A percentile compares a stretch with the other conserved stretches of the same genome.
phyloP scores from a whole-genome alignment of 139 green algal genomes.

The Asterochloris erici region DNA sequence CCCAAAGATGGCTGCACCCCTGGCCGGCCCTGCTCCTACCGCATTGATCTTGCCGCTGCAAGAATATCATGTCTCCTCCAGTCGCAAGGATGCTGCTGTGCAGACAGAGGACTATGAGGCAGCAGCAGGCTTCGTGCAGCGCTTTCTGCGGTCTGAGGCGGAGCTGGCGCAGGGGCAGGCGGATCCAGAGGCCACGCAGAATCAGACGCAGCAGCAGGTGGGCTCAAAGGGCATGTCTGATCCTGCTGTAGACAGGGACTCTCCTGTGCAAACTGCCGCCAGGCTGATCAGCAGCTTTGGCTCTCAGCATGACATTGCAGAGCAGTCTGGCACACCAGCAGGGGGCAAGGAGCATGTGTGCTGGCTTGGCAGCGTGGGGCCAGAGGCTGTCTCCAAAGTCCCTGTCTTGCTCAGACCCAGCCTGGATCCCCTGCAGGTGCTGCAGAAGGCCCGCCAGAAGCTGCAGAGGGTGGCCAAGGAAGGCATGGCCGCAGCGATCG shows the following conservation, averaged over 20 bases:
- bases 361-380: too few relatives aligned
- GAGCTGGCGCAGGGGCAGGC: constrained; percentile 27
- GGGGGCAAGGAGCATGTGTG: too few relatives aligned
- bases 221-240: too few relatives aligned
- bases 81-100: constrained; percentile 22
- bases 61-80: not conserved
- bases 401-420: not conserved
- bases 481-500: constrained; percentile 54
- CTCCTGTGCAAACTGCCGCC: too few relatives aligned
- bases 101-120: constrained; percentile 81
- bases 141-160: constrained; percentile 62
- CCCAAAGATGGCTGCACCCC: too few relatives aligned
- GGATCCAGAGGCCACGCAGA: constrained; percentile 27
- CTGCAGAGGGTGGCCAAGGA: constrained; percentile 65
- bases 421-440: constrained; percentile 39
- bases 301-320: too few relatives aligned
- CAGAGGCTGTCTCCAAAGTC: not conserved
- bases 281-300: too few relatives aligned
- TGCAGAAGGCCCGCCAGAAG: constrained; percentile 53
- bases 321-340: too few relatives aligned
- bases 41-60: too few relatives aligned
- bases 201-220: constrained; percentile 49
- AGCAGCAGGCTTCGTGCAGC: constrained; percentile 71
- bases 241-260: too few relatives aligned
- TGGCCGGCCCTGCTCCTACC: too few relatives aligned